phyloP scores from a whole-genome alignment of 768 basidiomycete species.

The Mrakia gelida region DNA sequence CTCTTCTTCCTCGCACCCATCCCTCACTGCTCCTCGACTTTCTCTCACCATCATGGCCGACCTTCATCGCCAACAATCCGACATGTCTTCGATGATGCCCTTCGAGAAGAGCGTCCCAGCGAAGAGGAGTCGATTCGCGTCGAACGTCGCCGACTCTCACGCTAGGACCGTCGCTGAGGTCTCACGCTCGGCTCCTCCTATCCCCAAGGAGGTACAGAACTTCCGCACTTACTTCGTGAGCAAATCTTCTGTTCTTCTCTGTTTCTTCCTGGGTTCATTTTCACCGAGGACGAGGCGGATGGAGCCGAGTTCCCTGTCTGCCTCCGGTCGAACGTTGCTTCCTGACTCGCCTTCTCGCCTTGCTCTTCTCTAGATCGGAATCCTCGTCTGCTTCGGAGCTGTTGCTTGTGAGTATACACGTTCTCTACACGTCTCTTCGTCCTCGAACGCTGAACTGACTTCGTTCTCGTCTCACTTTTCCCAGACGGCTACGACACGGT shows the following conservation, averaged over 20 bases:
- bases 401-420: conserved; percentile 9
- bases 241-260: too few relatives aligned
- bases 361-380: not conserved
- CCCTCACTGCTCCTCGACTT: not conserved
- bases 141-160: conserved; percentile 15
- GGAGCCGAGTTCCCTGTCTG: too few relatives aligned
- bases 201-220: conserved; percentile 19
- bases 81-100: conserved; percentile 10
- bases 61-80: not conserved
- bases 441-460: not conserved
- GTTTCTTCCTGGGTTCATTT: too few relatives aligned
- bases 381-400: conserved; percentile 20
- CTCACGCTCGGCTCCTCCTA: not conserved
- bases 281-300: too few relatives aligned
- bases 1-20: not conserved
- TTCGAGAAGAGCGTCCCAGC: not conserved
- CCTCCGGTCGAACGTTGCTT: too few relatives aligned
- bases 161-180: conserved; percentile 10
- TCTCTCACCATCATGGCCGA: not conserved
- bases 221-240: conserved; percentile 7
- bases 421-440: too few relatives aligned
- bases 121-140: not conserved
- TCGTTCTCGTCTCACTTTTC: not conserved
- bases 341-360: not conserved
- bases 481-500: conserved; percentile 22